Conservation (phyloP, 306 rosid genomes). For the Citrullus mucosospermus region DNA sequence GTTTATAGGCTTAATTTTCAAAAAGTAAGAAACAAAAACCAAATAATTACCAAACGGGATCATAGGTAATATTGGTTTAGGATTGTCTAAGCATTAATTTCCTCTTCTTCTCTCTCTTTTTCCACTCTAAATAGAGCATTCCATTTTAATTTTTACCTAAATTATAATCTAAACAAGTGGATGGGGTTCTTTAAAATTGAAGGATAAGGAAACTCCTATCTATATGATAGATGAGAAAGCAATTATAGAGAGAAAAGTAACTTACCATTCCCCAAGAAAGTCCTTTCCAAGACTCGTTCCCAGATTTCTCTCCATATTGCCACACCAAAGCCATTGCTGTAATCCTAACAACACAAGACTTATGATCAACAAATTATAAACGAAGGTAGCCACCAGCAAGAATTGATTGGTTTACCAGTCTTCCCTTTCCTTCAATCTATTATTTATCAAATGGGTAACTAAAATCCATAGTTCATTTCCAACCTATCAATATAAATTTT, state of each 20-base stretch:
- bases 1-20: no score
- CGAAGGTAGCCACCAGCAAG: background rate
- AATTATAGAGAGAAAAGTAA: background rate
- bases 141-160: background rate
- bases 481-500: no score
- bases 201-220: background rate
- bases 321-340: slow-evolving; percentile 94
- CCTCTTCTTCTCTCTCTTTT: background rate
- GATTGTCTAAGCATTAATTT: background rate
- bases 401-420: background rate
- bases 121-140: background rate
- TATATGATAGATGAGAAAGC: background rate
- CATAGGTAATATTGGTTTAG: background rate
- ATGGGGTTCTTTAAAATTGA: background rate
- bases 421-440: background rate
- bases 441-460: background rate
- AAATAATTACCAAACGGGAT: background rate
- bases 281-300: slow-evolving; percentile 76
- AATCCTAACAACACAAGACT: slow-evolving; percentile 34
- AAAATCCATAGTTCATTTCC: background rate
- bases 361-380: background rate
- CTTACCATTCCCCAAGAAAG: slow-evolving; percentile 97
- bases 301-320: slow-evolving; percentile 77
- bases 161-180: background rate
- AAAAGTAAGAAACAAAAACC: no score